Conservation (phyloP, 176 grass and related monocot species). For the Oropetium thomaeum region DNA sequence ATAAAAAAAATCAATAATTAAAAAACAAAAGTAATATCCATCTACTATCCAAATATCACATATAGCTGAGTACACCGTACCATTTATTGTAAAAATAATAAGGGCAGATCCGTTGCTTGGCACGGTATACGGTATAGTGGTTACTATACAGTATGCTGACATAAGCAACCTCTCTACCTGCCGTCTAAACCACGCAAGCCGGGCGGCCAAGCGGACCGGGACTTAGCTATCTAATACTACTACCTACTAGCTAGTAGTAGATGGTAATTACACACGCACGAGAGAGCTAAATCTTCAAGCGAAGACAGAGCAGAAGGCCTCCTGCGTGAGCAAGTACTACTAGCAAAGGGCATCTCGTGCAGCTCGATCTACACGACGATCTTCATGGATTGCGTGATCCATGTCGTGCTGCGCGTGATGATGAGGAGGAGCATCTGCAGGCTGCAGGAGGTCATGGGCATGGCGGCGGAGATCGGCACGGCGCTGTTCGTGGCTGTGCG, state of each 20-base stretch:
- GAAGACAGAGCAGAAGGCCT: not conserved
- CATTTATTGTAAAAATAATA: no score
- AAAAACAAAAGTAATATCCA: no score
- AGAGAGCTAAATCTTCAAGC: not conserved
- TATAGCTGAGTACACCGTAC: no score
- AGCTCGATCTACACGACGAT: not conserved
- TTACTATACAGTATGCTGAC: no score
- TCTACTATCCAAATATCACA: no score
- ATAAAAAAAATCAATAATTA: no score
- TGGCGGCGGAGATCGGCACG: slow-evolving; percentile 37
- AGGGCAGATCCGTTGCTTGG: slow-evolving; percentile 1
- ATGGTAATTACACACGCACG: not conserved
- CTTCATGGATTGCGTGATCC: slow-evolving; percentile 32
- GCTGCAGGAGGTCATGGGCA: slow-evolving; percentile 39
- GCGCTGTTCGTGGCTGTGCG: slow-evolving; percentile 30
- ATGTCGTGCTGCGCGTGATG: slow-evolving; percentile 47
- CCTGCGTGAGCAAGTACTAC: not conserved
- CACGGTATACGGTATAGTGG: not conserved
- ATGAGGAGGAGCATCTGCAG: slow-evolving; percentile 64
- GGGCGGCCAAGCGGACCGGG: no score
- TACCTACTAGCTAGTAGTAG: not conserved
- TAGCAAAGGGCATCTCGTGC: not conserved
- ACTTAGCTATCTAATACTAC: not conserved
- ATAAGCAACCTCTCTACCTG: slow-evolving; percentile 12
- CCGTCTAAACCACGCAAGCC: slow-evolving; percentile 2